Evolutionary conservation across 257 asterid species (phyloP).

Genomic region (Solanum chmielewskii): DNA sequence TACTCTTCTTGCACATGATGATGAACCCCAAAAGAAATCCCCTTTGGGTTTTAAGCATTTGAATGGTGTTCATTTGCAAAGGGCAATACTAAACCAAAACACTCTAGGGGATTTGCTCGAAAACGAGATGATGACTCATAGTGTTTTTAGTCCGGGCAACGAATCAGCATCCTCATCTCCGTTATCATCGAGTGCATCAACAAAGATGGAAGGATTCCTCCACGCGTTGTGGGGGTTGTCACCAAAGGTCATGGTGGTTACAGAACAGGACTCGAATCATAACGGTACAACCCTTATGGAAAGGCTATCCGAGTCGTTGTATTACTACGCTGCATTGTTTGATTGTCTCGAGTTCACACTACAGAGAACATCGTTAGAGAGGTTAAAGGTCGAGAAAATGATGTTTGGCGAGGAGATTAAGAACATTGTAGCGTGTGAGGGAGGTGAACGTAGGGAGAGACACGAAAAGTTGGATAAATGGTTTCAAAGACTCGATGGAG

Average conservation of each 20-base stretch:
- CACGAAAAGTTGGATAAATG: conserved; percentile 88
- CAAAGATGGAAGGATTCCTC: conserved; percentile 47
- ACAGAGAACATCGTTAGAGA: conserved; percentile 65
- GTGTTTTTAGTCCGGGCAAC: conserved; percentile 40
- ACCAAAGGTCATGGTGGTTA: conserved; percentile 79
- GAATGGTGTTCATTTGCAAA: conserved; percentile 30
- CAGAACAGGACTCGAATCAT: conserved; percentile 85
- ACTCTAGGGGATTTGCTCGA: conserved; percentile 64
- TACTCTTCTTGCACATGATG: conserved; percentile 45
- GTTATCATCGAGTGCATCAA: conserved; percentile 18
- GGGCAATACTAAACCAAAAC: conserved; percentile 30
- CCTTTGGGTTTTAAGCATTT: conserved; percentile 27
- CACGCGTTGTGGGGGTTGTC: conserved; percentile 55
- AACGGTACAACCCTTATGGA: conserved; percentile 72
- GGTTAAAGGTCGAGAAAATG: conserved; percentile 79
- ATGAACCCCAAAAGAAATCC: conserved; percentile 25
- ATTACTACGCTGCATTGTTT: conserved; percentile 79
- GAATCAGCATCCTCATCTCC: conserved; percentile 78
- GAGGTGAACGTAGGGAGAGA: conserved; percentile 70
- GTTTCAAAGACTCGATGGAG: conserved; percentile 52
- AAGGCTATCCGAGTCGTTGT: conserved; percentile 69
- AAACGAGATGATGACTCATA: conserved; percentile 33
- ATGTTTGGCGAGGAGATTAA: conserved; percentile 82
- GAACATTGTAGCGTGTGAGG: conserved; percentile 84
- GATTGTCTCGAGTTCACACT: conserved; percentile 78